Conservation (phyloP, 2,329 filamentous ascomycete genomes). For the Aspergillus uvarum region DNA sequence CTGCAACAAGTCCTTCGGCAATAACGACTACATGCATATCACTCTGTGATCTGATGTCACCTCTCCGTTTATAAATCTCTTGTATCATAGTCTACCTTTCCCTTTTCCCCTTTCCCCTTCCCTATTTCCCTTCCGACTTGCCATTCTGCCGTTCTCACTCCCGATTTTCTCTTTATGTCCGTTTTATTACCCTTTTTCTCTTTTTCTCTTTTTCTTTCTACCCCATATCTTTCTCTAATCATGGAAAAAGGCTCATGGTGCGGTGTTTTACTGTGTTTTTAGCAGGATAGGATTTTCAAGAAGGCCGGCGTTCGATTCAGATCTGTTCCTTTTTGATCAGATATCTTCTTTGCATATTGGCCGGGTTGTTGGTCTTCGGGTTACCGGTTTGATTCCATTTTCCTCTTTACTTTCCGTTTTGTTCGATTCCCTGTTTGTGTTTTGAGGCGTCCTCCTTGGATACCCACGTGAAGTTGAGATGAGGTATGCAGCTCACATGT, state of each 20-base stretch:
- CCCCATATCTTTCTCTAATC: constrained; percentile 14
- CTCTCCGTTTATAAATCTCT: constrained; percentile 18
- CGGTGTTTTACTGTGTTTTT: constrained; percentile 36
- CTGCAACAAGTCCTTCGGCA: constrained; percentile 88
- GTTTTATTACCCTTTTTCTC: constrained; percentile 18
- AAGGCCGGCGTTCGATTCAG: constrained; percentile 33
- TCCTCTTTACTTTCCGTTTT: constrained; percentile 11
- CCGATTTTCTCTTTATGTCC: neutral
- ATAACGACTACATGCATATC: constrained; percentile 77
- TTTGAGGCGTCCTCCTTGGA: constrained; percentile 24
- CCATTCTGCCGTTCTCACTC: neutral
- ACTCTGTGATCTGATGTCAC: constrained; percentile 39
- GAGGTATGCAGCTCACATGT: constrained; percentile 27
- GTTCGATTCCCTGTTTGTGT: constrained; percentile 5
- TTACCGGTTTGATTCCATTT: constrained; percentile 15
- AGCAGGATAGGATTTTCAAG: constrained; percentile 30
- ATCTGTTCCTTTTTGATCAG: constrained; percentile 19
- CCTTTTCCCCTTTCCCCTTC: constrained; percentile 11
- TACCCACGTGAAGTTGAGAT: constrained; percentile 29
- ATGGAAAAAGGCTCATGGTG: constrained; percentile 36
- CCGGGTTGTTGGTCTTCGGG: constrained; percentile 21
- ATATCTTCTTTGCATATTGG: constrained; percentile 24
- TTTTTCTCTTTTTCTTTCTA: constrained; percentile 7
- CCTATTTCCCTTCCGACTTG: constrained; percentile 12
- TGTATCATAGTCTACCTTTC: constrained; percentile 36